Conservation (phyloP, 305 asterid genomes). For the Fraxinus latifolia region DNA sequence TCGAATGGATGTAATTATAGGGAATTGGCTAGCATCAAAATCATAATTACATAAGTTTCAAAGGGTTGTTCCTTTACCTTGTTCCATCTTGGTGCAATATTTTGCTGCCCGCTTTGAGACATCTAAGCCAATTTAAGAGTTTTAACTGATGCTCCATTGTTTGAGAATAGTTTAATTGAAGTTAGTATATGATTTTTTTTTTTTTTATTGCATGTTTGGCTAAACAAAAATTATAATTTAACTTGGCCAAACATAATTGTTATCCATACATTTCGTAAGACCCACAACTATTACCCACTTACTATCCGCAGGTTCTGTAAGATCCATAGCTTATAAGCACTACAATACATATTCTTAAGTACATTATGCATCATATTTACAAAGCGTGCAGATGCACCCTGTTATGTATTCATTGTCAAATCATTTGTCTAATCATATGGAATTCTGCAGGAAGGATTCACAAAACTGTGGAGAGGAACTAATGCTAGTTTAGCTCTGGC, state of each 20-base stretch:
- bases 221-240: background rate
- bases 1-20: background rate
- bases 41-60: background rate
- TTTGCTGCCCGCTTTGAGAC: background rate
- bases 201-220: background rate
- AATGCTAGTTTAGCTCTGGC: slow-evolving; percentile 84
- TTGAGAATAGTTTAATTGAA: background rate
- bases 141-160: background rate
- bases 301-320: background rate
- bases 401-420: background rate
- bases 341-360: background rate
- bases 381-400: background rate
- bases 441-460: slow-evolving; percentile 70
- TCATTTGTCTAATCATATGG: slow-evolving; percentile 10
- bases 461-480: slow-evolving; percentile 85
- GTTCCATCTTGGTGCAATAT: background rate
- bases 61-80: background rate
- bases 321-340: background rate
- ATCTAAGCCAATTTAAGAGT: background rate
- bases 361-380: background rate
- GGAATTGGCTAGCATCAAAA: background rate
- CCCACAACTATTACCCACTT: background rate
- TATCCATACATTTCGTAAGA: background rate
- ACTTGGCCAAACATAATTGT: background rate
- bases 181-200: background rate